Evolutionary conservation across 225 moss, liverwort and hornwort species (phyloP).

Genomic region (Sphagnum contortum): DNA sequence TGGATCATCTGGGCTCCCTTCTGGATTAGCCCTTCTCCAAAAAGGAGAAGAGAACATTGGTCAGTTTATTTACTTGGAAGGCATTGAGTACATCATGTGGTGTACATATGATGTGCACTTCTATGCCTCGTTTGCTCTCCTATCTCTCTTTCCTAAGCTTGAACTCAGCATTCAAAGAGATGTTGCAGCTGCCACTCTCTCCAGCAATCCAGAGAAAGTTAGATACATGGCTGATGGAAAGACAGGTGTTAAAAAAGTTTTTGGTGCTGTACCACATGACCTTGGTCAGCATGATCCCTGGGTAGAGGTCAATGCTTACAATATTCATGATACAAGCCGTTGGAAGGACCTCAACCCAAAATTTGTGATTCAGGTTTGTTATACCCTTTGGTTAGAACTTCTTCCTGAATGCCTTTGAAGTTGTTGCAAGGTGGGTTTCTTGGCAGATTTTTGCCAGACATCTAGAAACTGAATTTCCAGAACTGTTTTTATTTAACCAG

Average conservation of each 20-base stretch:
- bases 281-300: slow-evolving; percentile 89
- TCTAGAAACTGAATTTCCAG: no score
- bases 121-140: slow-evolving; percentile 84
- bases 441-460: no score
- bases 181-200: slow-evolving; percentile 81
- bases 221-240: slow-evolving; percentile 87
- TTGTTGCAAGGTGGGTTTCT: not conserved
- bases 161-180: slow-evolving; percentile 88
- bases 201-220: slow-evolving; percentile 60
- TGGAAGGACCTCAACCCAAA: slow-evolving; percentile 99
- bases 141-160: slow-evolving; percentile 83
- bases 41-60: slow-evolving; percentile 53
- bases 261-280: slow-evolving; percentile 95
- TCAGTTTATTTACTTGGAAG: slow-evolving; percentile 79
- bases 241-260: slow-evolving; percentile 71
- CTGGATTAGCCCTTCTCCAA: slow-evolving; percentile 50
- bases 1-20: slow-evolving; percentile 49
- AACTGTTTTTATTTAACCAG: slow-evolving; percentile 12
- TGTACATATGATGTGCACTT: slow-evolving; percentile 98
- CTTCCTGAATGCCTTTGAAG: no score
- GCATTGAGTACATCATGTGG: slow-evolving; percentile 97
- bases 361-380: slow-evolving; percentile 80
- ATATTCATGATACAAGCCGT: slow-evolving; percentile 94
- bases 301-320: slow-evolving; percentile 95
- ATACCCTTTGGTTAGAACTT: no score